These are phyloP conservation scores for Syzygium aromaticum DNA, from an alignment of 345 rosid species.

Conservation along the genomic window DNA sequence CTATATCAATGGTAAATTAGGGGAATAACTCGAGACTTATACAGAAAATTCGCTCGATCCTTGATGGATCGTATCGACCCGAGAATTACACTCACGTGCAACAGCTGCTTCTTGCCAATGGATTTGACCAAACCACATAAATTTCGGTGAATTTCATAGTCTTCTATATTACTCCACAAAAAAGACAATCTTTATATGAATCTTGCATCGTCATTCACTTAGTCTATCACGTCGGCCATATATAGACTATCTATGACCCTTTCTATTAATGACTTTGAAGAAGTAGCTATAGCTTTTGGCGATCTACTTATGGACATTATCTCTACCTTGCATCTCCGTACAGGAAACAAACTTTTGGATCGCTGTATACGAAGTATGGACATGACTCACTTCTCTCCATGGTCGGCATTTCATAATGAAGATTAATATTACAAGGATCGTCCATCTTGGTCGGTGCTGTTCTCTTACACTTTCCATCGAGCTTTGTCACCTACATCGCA, in stretches of 20 bases:
- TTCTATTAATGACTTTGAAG: background rate
- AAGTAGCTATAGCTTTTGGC: background rate
- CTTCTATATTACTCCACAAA: background rate
- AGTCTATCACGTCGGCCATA: background rate
- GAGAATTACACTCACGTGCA: background rate
- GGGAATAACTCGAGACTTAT: background rate
- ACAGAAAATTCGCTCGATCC: background rate
- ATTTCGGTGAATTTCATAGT: background rate
- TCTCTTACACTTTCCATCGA: background rate
- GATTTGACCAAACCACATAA: background rate
- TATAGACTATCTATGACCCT: background rate
- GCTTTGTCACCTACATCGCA: background rate
- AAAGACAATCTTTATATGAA: background rate
- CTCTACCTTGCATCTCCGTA: background rate
- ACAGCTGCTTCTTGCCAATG: background rate
- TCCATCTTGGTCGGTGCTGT: background rate
- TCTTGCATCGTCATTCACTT: background rate
- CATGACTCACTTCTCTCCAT: background rate
- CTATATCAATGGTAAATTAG: background rate
- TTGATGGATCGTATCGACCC: background rate
- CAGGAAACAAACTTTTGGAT: background rate
- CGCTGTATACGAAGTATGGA: background rate
- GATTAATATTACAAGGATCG: background rate
- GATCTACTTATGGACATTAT: background rate
- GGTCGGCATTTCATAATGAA: background rate